Evolutionary conservation across 352 stramenopile species (phyloP).

Genomic region (Thalassiosira delicatula): DNA sequence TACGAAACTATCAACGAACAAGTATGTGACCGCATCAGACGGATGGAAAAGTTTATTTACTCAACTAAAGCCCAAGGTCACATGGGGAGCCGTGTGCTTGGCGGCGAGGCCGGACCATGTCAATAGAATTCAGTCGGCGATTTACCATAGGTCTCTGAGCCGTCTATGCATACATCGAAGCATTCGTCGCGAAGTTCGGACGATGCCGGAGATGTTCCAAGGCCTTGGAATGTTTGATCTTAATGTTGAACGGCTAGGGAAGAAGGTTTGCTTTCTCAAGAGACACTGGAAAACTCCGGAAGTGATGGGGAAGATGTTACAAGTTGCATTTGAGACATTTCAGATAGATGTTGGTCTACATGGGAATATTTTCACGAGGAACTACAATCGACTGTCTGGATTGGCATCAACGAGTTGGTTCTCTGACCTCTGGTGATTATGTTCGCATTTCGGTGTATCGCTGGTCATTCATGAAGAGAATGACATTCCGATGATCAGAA

Average conservation of each 20-base stretch:
- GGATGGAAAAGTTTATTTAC: conserved; percentile 15
- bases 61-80: conserved; percentile 15
- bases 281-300: background rate
- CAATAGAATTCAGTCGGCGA: background rate
- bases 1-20: background rate
- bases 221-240: conserved; percentile 8
- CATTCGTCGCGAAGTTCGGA: conserved; percentile 1
- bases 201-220: conserved; percentile 14
- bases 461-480: background rate
- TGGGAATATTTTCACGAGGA: background rate
- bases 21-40: background rate
- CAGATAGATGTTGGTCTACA: background rate
- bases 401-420: background rate
- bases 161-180: conserved; percentile 8
- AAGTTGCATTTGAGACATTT: conserved; percentile 2
- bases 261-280: background rate
- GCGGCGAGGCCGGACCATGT: conserved; percentile 1
- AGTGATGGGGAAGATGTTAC: background rate
- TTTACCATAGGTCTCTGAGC: conserved; percentile 10
- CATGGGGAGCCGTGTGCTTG: background rate
- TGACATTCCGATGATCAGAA: background rate
- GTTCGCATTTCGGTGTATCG: background rate
- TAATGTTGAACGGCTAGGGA: background rate
- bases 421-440: conserved; percentile 1
- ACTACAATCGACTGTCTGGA: background rate